A percentile compares a stretch with the other conserved stretches of the same genome.
Evolutionary conservation across 805 yeast species (phyloP).

Genomic region (Candida namnaoensis): DNA sequence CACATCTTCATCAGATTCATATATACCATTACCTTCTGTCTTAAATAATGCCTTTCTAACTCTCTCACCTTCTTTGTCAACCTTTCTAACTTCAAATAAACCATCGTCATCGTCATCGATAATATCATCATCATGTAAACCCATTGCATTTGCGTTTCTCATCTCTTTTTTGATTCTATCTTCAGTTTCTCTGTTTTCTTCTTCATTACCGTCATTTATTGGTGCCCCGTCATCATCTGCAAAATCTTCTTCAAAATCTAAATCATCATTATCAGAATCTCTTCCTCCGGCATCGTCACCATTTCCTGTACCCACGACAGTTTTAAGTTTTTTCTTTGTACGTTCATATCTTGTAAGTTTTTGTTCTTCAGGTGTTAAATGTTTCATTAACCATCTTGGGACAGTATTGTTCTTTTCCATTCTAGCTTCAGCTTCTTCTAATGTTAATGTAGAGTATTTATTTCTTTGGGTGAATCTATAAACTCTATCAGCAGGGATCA

Average conservation of each 20-base stretch:
- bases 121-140: conserved; percentile 46
- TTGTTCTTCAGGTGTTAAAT: conserved; percentile 57
- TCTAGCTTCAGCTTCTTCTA: conserved; percentile 93
- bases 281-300: conserved; percentile 31
- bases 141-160: conserved; percentile 72
- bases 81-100: conserved; percentile 62
- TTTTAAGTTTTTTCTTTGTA: conserved; percentile 34
- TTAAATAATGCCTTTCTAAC: conserved; percentile 76
- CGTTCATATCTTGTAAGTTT: conserved; percentile 43
- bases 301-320: conserved; percentile 35
- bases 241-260: conserved; percentile 94
- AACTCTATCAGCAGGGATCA: conserved; percentile 93
- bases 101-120: conserved; percentile 66
- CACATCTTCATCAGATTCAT: conserved; percentile 78
- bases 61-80: conserved; percentile 86
- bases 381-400: conserved; percentile 95
- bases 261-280: conserved; percentile 81
- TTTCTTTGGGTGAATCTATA: conserved; percentile 91
- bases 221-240: conserved; percentile 99
- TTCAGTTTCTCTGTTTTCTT: conserved; percentile 87
- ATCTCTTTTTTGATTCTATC: conserved; percentile 75
- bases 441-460: conserved; percentile 84
- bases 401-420: conserved; percentile 74
- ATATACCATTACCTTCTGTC: conserved; percentile 69
- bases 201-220: conserved; percentile 90